A percentile compares a stretch with the other conserved stretches of the same genome.
Evolutionary conservation across 2,329 filamentous ascomycete species (phyloP).

Genomic region (Madurella mycetomatis): DNA sequence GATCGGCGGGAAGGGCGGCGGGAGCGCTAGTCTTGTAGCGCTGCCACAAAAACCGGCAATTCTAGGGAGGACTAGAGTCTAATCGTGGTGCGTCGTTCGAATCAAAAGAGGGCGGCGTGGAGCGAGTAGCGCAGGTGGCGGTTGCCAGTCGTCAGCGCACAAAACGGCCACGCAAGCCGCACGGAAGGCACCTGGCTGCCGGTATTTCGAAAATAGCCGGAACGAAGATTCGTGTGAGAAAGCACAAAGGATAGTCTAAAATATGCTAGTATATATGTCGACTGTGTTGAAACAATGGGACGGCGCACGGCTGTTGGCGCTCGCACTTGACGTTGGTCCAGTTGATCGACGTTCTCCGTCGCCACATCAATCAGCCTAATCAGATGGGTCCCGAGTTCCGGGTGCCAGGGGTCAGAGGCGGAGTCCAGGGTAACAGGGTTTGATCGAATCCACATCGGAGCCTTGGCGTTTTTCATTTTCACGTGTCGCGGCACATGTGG

Average conservation of each 20-base stretch:
- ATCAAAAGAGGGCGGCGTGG: too few species aligned
- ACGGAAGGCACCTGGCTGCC: too few species aligned
- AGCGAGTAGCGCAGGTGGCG: neutral
- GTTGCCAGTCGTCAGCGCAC: neutral
- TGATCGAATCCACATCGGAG: too few species aligned
- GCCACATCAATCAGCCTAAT: conserved; percentile 8
- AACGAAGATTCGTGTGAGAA: too few species aligned
- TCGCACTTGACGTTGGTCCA: neutral
- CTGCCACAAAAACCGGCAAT: neutral
- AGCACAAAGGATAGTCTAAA: too few species aligned
- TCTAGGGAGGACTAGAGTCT: neutral
- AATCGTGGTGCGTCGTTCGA: neutral
- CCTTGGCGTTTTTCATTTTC: conserved; percentile 3
- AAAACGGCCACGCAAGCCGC: too few species aligned
- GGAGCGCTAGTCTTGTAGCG: neutral
- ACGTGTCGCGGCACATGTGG: conserved; percentile 12
- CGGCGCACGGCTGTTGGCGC: too few species aligned
- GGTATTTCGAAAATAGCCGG: too few species aligned
- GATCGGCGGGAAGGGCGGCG: neutral
- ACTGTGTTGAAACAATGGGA: too few species aligned
- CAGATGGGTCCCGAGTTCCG: conserved; percentile 12
- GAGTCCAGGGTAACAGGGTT: neutral
- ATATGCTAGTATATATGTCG: too few species aligned
- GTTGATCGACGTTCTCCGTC: neutral
- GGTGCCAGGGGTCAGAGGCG: conserved; percentile 12